Evolutionary conservation across 768 basidiomycete genomes (phyloP), one percentile per base, ranked within the genome.

Genomic region (Tephrocybe sp.): DNA sequence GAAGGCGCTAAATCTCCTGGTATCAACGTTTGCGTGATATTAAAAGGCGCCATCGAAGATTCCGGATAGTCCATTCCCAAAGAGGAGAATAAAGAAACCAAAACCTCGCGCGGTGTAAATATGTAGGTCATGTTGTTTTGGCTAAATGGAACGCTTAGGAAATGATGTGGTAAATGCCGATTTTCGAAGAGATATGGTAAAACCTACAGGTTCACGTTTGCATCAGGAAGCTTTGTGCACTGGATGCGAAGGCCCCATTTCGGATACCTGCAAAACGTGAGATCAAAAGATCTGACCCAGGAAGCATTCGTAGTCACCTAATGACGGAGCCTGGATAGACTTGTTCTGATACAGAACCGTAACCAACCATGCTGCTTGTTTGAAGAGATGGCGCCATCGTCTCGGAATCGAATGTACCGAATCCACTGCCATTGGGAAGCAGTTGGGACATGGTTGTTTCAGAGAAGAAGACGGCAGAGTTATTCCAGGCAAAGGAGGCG

Each of bases 211-310:
- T 70, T 68, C 4, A 49, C 49, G 4, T 57, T 34, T 1, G 59
- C 53, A 36, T 69, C 57, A 6, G 70, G 61, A 13, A 73, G 57
- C 35, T 66, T 68, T 13, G 56, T 49, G 52, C 73, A 76, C 32
- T 64, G 66, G 4, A 68, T 70, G 16, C 73, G 61, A 16, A 71
- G 64, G 0, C 74, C 74, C 74, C 74, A 74, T 49, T 67, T 60
- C 13, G 73, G 69, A 52, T 68, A 69, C 43, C 72, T 72, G 22
- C 13, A 33, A 43, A 10, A 39, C 35, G 34, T 30, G 41, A 45
- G 33, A 41, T 11, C 17, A 6, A 19, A 11, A 11, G 22, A 42
- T 12, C 23, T 30, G 17, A 17, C 47, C 9, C 19, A 31, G 16
- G 1, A 6, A 41, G 10, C 10, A 5, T n/a, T 19, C 20, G 13